These are phyloP conservation scores for Cryptococcus wingfieldii DNA, from an alignment of 1,284 basidiomycete genomes.

Conservation along the genomic window DNA sequence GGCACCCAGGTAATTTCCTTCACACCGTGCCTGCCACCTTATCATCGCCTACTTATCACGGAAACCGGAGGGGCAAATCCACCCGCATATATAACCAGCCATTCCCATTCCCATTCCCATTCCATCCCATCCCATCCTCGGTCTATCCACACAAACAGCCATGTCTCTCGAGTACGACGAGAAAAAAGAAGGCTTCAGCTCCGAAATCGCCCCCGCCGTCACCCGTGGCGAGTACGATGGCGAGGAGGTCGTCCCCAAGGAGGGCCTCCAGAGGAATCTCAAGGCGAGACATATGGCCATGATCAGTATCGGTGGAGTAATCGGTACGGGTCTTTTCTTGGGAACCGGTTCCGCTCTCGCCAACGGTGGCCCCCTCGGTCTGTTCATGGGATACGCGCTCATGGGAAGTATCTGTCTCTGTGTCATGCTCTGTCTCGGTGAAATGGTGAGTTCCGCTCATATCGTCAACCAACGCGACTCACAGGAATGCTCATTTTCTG, in stretches of 20 bases:
- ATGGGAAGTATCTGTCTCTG: slow-evolving; percentile 46
- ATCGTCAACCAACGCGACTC: too few relatives aligned
- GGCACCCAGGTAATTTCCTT: too few relatives aligned
- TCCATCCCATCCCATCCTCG: background rate
- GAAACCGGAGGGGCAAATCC: too few relatives aligned
- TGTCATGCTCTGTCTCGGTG: slow-evolving; percentile 38
- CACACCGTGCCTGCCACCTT: too few relatives aligned
- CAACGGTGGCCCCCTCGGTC: slow-evolving; percentile 50
- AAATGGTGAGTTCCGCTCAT: too few relatives aligned
- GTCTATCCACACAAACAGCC: background rate
- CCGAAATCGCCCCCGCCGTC: background rate
- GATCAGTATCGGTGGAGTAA: slow-evolving; percentile 24
- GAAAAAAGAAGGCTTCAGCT: slow-evolving; percentile 9
- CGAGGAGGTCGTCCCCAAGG: background rate
- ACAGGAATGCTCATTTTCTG: too few relatives aligned
- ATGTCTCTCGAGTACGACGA: slow-evolving; percentile 16
- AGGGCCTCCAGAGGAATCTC: slow-evolving; percentile 21
- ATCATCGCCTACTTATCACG: too few relatives aligned
- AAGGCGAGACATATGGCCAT: slow-evolving; percentile 28
- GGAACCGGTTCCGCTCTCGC: slow-evolving; percentile 27
- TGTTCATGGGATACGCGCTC: slow-evolving; percentile 44
- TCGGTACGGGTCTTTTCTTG: slow-evolving; percentile 24
- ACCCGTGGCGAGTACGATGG: background rate
- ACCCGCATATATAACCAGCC: too few relatives aligned
- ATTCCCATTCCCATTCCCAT: background rate